Base-by-base conservation (phyloP, 805 yeast genomes). In the Saccharomycopsis selenospora region DNA sequence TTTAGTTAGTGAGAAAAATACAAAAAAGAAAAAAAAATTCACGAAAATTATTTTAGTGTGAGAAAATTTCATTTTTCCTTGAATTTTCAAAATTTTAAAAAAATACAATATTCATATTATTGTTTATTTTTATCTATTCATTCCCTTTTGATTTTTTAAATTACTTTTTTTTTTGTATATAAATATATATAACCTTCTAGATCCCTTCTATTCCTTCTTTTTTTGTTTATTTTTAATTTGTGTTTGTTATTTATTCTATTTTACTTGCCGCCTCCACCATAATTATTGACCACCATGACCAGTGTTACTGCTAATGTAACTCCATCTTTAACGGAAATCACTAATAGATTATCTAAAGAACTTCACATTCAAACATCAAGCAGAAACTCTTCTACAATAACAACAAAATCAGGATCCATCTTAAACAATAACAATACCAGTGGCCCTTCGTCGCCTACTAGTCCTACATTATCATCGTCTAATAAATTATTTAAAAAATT, bases 231-330 rank as follows among this genome's bases (percentile, higher is more conserved):
- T 17, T 36, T 3, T 36, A n/a, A n/a, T 14, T 36, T 36, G 11
- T 36, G n/a, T 10, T 36, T n/a, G 40, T 17, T 17, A 36, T 18
- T 10, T n/a, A 5, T 3, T n/a, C 28, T 27, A 40, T 36, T 36
- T 3, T 4, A 11, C 40, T 11, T 20, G 10, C 14, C 5, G 14
- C 14, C 7, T n/a, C n/a, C n/a, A n/a, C n/a, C n/a, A n/a, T n/a
- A n/a, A n/a, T n/a, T n/a, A n/a, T n/a, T n/a, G n/a, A 10, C 13
- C 36, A 22, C 18, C 36, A 43, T 43, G 46, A 38, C 46, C 22
- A 43, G 46, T 29, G 38, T 42, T n/a, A 24, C 33, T n/a, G 44
- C 44, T 17, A 42, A 42, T 27, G 29, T 25, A 13, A 42, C 44
- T 4, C 44, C 44, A 14, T 42, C 44, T 25, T 27, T 42, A 25